Conservation (phyloP, 108 stramenopile genomes). For the Cyclotella sp. region DNA sequence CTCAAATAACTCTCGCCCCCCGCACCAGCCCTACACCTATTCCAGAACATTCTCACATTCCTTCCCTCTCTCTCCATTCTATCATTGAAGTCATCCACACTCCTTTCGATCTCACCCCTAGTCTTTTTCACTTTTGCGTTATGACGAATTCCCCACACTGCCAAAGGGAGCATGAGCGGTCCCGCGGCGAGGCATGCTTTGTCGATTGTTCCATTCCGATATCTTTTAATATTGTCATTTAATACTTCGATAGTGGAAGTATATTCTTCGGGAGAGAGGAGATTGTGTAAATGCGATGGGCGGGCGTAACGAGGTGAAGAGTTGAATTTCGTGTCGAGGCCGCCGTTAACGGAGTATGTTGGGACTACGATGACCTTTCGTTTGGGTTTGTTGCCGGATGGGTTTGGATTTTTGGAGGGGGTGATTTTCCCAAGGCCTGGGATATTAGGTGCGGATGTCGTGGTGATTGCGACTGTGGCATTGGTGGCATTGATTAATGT, state of each 20-base stretch:
- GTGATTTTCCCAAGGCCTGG: slow-evolving; percentile 49
- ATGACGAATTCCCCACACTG: slow-evolving; percentile 75
- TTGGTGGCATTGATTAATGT: slow-evolving; percentile 29
- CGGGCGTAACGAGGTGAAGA: slow-evolving; percentile 29
- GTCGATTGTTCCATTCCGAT: slow-evolving; percentile 61
- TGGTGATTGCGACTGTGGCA: slow-evolving; percentile 23
- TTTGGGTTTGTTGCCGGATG: slow-evolving; percentile 11
- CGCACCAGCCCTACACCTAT: slow-evolving; percentile 16
- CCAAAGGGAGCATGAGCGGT: slow-evolving; percentile 67
- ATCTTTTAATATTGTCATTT: slow-evolving; percentile 59
- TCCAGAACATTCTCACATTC: slow-evolving; percentile 48
- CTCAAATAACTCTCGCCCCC: slow-evolving; percentile 49
- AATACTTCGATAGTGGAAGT: slow-evolving; percentile 54
- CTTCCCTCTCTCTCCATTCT: slow-evolving; percentile 40
- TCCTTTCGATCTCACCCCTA: slow-evolving; percentile 54
- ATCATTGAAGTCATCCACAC: slow-evolving; percentile 71
- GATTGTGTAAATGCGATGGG: slow-evolving; percentile 51
- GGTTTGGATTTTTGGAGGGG: slow-evolving; percentile 9
- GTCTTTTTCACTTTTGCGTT: slow-evolving; percentile 56
- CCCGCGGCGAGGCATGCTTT: slow-evolving; percentile 61
- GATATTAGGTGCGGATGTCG: slow-evolving; percentile 31
- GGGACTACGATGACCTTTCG: slow-evolving; percentile 38
- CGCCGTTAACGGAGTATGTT: slow-evolving; percentile 53
- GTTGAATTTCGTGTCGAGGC: slow-evolving; percentile 55
- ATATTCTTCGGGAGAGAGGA: slow-evolving; percentile 66